Evolutionary conservation across 495 filamentous ascomycete species (phyloP).

Genomic region (Annulohypoxylon moriforme): DNA sequence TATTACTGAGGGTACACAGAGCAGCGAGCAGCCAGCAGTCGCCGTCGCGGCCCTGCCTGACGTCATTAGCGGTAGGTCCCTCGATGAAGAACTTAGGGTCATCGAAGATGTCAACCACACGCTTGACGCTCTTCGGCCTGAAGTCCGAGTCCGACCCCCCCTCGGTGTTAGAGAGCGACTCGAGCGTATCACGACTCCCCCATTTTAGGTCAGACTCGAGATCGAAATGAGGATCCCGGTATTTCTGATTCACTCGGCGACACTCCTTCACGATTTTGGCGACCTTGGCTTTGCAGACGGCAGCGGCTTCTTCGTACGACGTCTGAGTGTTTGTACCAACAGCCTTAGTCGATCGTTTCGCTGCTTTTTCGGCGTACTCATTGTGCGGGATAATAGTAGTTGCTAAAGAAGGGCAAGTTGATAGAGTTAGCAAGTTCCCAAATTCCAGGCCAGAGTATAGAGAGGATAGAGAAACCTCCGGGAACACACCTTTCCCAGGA

Average conservation of each 20-base stretch:
- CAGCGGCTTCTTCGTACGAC: conserved; percentile 78
- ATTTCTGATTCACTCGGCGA: conserved; percentile 86
- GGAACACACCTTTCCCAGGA: conserved; percentile 62
- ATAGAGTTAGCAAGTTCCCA: background rate
- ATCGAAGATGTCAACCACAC: conserved; percentile 86
- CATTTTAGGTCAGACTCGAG: conserved; percentile 82
- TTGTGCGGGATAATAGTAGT: conserved; percentile 80
- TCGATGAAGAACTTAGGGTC: conserved; percentile 86
- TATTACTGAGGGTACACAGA: conserved; percentile 84
- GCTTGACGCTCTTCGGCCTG: conserved; percentile 71
- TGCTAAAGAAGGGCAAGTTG: conserved; percentile 56
- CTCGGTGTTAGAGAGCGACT: conserved; percentile 64
- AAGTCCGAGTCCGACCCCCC: conserved; percentile 48
- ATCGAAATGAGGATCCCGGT: conserved; percentile 89
- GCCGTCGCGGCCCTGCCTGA: conserved; percentile 81
- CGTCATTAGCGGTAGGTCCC: conserved; percentile 83
- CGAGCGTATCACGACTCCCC: conserved; percentile 67
- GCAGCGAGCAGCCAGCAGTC: conserved; percentile 96
- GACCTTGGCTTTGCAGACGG: conserved; percentile 77
- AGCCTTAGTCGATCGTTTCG: conserved; percentile 66
- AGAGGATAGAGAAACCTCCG: background rate
- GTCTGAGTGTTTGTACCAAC: conserved; percentile 58
- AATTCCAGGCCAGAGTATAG: background rate
- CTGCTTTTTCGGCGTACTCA: conserved; percentile 72
- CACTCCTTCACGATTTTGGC: conserved; percentile 86